Evolutionary conservation across 2,329 filamentous ascomycete species (phyloP).

Genomic region (Hypoxylon sp.): DNA sequence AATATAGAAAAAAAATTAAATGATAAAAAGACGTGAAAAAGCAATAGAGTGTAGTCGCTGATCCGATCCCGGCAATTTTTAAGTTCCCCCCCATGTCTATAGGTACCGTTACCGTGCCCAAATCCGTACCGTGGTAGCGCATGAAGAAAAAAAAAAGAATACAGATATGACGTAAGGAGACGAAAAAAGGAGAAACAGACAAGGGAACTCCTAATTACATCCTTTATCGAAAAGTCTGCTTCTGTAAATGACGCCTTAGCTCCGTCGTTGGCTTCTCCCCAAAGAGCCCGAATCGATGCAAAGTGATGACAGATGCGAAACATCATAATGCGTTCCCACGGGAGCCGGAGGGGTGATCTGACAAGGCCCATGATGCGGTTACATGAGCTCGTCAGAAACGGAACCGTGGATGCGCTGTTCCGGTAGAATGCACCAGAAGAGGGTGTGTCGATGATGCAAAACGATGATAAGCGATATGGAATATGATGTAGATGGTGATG

Average conservation of each 20-base stretch:
- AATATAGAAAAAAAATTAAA: conserved; percentile 28
- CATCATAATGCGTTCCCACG: conserved; percentile 40
- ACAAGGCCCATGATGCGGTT: conserved; percentile 22
- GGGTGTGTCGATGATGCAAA: conserved; percentile 40
- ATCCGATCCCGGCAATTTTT: conserved; percentile 41
- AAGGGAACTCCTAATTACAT: conserved; percentile 15
- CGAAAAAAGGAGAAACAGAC: conserved; percentile 14
- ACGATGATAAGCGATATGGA: conserved; percentile 39
- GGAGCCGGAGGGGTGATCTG: conserved; percentile 25
- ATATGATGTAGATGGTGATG: conserved; percentile 52
- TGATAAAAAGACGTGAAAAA: conserved; percentile 9
- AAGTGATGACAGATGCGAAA: conserved; percentile 45
- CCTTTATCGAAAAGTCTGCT: conserved; percentile 10
- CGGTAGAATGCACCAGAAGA: conserved; percentile 42
- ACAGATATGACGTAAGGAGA: conserved; percentile 38
- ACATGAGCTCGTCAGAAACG: conserved; percentile 39
- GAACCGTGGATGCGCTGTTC: conserved; percentile 37
- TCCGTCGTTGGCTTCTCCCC: conserved; percentile 15
- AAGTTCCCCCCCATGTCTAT: conserved; percentile 41
- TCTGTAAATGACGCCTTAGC: conserved; percentile 32
- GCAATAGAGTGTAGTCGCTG: conserved; percentile 34
- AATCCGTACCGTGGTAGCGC: conserved; percentile 18
- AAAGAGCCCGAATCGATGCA: conserved; percentile 31
- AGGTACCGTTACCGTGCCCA: conserved; percentile 22
- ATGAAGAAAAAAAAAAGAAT: conserved; percentile 9